Percentiles rank a stretch among this genome's conserved stretches.
phyloP scores from a whole-genome alignment of 768 basidiomycete species.

The Lanmaoa pseudosensibilis region DNA sequence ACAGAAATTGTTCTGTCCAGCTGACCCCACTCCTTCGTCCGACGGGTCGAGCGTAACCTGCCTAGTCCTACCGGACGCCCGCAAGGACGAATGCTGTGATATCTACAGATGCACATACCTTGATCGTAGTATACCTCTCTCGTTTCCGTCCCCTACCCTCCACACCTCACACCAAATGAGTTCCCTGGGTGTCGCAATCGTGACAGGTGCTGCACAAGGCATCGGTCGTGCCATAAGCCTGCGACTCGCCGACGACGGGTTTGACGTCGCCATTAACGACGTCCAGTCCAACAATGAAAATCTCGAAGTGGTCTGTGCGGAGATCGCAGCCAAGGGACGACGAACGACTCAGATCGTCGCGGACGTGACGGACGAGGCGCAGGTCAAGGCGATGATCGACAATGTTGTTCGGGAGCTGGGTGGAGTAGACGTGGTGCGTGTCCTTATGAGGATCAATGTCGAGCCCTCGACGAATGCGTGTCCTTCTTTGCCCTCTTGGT shows the following conservation, averaged over 20 bases:
- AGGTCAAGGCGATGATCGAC: slow-evolving; percentile 17
- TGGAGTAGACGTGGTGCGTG: slow-evolving; percentile 14
- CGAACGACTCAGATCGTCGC: not conserved
- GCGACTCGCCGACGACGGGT: slow-evolving; percentile 45
- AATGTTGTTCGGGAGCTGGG: slow-evolving; percentile 6
- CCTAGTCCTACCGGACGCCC: too few relatives aligned
- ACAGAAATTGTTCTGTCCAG: too few relatives aligned
- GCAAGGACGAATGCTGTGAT: too few relatives aligned
- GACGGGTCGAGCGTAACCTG: too few relatives aligned
- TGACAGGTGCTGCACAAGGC: slow-evolving; percentile 48
- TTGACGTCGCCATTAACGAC: slow-evolving; percentile 49
- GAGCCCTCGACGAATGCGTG: not conserved
- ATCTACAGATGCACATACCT: too few relatives aligned
- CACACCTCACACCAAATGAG: not conserved
- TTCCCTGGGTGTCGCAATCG: slow-evolving; percentile 34
- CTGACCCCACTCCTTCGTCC: too few relatives aligned
- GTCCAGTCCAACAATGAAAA: slow-evolving; percentile 16
- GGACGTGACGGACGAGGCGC: slow-evolving; percentile 3
- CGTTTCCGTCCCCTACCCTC: not conserved
- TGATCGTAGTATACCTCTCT: too few relatives aligned
- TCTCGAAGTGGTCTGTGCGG: slow-evolving; percentile 1
- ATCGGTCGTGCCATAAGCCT: slow-evolving; percentile 50
- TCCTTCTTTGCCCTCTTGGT: not conserved
- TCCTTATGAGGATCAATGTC: not conserved
- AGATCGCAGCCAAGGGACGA: not conserved